Base-by-base conservation (phyloP, 2,329 filamentous ascomycete genomes). In the Aureobasidium sp. region DNA sequence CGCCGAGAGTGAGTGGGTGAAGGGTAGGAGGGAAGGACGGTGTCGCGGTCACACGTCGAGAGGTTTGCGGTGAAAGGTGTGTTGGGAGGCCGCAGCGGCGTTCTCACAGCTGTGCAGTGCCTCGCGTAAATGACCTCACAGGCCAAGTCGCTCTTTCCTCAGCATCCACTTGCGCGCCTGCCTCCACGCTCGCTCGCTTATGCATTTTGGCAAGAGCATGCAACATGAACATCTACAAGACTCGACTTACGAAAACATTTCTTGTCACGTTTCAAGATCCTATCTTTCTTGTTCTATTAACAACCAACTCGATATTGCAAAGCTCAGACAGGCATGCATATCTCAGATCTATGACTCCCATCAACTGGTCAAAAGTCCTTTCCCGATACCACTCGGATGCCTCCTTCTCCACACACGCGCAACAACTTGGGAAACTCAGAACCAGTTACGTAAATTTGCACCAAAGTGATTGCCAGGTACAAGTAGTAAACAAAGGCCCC, bases 1-100 rank as follows among this genome's bases (percentile, higher is more conserved):
- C 57, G 45, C 57, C 57, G 57, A 35, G 24, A 60, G 35, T 40
- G 57, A 17, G 37, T 22, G 57, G 35, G 12, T 50, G 47, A 14
- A 6, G n/a, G 54, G 27, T 4, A n/a, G 22, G n/a, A 39, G 24
- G 24, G 1, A 22, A 27, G 17, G 54, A 47, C 54, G 54, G 54
- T 47, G 54, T 58, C 54, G 54, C 42, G 31, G 54, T 58, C 42
- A 39, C 54, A 47, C 40, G 54, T 58, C 54, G 54, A 58, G 54
- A 24, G 24, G 27, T 58, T 47, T 58, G 54, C 42, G 54, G 54
- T 58, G 54, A 33, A 44, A 56, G 53, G 53, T 45, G 53, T 57
- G 53, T 57, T 57, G 52, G 11, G 53, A 56, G 53, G 27, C 33
- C 53, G 39, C 37, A 19, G 37, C 53, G 24, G 7, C 39, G 53